Conservation (phyloP, 129 eudicot species). For the Scalesia atractyloides region DNA sequence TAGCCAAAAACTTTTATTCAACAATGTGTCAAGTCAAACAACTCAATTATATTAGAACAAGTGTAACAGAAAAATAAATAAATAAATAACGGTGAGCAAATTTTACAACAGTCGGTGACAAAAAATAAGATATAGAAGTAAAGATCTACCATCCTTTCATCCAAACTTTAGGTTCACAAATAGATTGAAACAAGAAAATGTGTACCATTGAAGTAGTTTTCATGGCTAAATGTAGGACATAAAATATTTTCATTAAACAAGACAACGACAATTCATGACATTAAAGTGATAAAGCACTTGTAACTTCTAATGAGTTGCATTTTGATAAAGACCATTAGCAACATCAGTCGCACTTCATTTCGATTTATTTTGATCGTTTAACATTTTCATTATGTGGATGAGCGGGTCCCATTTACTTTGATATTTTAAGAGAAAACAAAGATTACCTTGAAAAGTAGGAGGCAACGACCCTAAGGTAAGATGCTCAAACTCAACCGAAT, state of each 20-base stretch:
- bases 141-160: too few relatives aligned
- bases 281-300: too few relatives aligned
- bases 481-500: conserved; percentile 69
- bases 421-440: background rate
- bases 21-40: background rate
- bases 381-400: background rate
- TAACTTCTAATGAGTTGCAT: too few relatives aligned
- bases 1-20: background rate
- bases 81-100: background rate
- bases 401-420: background rate
- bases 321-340: background rate
- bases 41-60: background rate
- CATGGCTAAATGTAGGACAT: too few relatives aligned
- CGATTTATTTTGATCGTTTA: background rate
- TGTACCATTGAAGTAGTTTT: too few relatives aligned
- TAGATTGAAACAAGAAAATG: too few relatives aligned
- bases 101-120: background rate
- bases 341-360: background rate
- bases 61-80: background rate
- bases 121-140: too few relatives aligned
- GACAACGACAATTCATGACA: too few relatives aligned
- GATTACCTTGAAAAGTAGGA: conserved; percentile 82
- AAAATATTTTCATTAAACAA: too few relatives aligned
- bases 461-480: conserved; percentile 86
- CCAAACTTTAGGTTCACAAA: too few relatives aligned